A percentile compares a stretch with the other conserved stretches of the same genome.
These are phyloP conservation scores for Spizellomyces punctatus DNA, from an alignment of 192 early-diverging fungal genomes.

Conservation along the genomic window DNA sequence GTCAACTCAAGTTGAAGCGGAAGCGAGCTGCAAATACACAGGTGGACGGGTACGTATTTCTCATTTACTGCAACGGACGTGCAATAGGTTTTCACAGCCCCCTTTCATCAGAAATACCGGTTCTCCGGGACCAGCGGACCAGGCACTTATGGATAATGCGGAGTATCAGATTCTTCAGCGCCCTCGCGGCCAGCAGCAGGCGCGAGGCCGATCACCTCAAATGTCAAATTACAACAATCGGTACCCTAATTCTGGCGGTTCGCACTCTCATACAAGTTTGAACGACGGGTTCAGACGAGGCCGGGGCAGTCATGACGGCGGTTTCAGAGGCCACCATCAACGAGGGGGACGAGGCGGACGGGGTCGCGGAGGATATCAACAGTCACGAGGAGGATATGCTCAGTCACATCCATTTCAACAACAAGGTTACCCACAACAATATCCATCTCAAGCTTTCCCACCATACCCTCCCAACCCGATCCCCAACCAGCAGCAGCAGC, in stretches of 20 bases:
- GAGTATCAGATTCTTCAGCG: too few relatives aligned
- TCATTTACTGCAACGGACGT: too few relatives aligned
- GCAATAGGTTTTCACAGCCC: too few relatives aligned
- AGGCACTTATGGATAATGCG: too few relatives aligned
- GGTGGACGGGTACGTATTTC: too few relatives aligned
- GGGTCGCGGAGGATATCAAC: not conserved
- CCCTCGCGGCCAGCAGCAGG: not conserved
- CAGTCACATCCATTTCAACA: not conserved
- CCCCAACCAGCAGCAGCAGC: slow-evolving; percentile 5
- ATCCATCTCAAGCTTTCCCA: not conserved
- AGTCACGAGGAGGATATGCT: not conserved
- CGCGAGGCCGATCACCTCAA: slow-evolving; percentile 6
- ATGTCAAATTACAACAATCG: not conserved
- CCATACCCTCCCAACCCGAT: too few relatives aligned
- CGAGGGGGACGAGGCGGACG: slow-evolving; percentile 12
- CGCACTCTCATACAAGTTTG: not conserved
- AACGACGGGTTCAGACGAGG: slow-evolving; percentile 6
- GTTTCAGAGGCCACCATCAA: slow-evolving; percentile 8
- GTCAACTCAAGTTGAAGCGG: slow-evolving; percentile 37
- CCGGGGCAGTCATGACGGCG: slow-evolving; percentile 3
- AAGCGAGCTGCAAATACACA: slow-evolving; percentile 5
- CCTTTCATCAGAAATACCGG: too few relatives aligned
- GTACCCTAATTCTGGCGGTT: not conserved
- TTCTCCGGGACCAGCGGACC: too few relatives aligned
- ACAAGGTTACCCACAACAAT: not conserved